Evolutionary conservation across 495 filamentous ascomycete species (phyloP), one percentile per base, ranked within the genome.

Genomic region (Neurospora sp.): DNA sequence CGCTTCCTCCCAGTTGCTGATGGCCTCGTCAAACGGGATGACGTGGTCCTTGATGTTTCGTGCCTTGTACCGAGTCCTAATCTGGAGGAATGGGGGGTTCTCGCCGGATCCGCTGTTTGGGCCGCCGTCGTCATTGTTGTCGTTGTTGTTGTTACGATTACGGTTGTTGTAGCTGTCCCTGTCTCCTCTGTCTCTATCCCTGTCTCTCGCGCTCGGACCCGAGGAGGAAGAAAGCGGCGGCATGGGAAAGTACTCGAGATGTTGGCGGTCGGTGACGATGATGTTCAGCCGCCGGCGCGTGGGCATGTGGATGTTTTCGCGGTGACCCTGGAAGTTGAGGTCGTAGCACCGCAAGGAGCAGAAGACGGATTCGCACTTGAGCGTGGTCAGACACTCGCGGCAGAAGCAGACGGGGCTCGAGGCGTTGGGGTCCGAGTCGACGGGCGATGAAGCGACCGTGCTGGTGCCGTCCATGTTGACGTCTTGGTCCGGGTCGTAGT

Each of bases 321-420:
- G 82, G 71, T 86, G 85, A 1, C 69, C 74, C 48, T 79, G 79
- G 70, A 85, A 84, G 74, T 84, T 79, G 59, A 69, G 69, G 20
- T 74, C 77, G 22, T 82, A 82, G 74, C 85, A 86, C 38, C 76
- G 74, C 12, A 74, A 71, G 27, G 82, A 81, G 74, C 85, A 86
- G 76, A 81, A 86, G 0, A 75, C 31, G 0, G 83, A 80, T 1
- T 78, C 73, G 4, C 77, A 70, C 40, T 81, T 79, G 40, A 81
- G 76, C 3, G 72, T 72, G 41, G 73, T 71, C 10, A 85, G 73
- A 70, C 85, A 86, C 68, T 85, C 83, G 16, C 70, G 76, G 76
- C 85, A 86, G 72, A 84, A 81, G 48, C 75, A 69, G 5, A 75
- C 5, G 42, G 69, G n/a, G 44, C 20, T 65, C 22, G 48, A 40